Conservation (phyloP, 768 basidiomycete genomes). For the Naganishia friedmannii region DNA sequence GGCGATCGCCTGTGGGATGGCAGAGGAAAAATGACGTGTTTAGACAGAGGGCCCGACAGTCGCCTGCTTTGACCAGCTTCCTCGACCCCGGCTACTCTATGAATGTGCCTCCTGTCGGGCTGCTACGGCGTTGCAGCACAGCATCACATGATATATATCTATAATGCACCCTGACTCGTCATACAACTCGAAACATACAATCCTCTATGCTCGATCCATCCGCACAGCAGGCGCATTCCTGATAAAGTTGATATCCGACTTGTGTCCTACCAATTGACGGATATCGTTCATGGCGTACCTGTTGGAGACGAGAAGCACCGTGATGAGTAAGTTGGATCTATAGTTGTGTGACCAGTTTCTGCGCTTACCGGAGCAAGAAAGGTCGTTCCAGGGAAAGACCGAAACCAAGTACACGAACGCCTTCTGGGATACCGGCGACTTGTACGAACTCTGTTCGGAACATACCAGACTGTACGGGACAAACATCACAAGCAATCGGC, state of each 20-base stretch:
- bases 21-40: slow-evolving; percentile 6
- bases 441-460: slow-evolving; percentile 99
- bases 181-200: slow-evolving; percentile 28
- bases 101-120: too few relatives aligned
- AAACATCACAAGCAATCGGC: neutral
- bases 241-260: slow-evolving; percentile 83
- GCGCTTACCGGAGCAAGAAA: slow-evolving; percentile 89
- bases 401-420: slow-evolving; percentile 95
- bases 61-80: too few relatives aligned
- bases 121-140: too few relatives aligned
- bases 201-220: slow-evolving; percentile 60
- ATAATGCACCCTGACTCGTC: neutral
- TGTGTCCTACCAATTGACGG: slow-evolving; percentile 92
- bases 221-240: slow-evolving; percentile 86
- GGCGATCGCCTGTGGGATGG: slow-evolving; percentile 21
- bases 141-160: too few relatives aligned
- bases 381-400: slow-evolving; percentile 90
- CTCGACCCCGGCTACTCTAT: too few relatives aligned
- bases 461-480: slow-evolving; percentile 69
- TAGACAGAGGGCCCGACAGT: too few relatives aligned
- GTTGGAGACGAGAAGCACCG: neutral
- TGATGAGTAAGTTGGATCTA: neutral
- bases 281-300: slow-evolving; percentile 98
- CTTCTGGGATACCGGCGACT: slow-evolving; percentile 96
- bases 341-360: too few relatives aligned